Conservation (phyloP, 768 basidiomycete species). For the Suillus subaureus region DNA sequence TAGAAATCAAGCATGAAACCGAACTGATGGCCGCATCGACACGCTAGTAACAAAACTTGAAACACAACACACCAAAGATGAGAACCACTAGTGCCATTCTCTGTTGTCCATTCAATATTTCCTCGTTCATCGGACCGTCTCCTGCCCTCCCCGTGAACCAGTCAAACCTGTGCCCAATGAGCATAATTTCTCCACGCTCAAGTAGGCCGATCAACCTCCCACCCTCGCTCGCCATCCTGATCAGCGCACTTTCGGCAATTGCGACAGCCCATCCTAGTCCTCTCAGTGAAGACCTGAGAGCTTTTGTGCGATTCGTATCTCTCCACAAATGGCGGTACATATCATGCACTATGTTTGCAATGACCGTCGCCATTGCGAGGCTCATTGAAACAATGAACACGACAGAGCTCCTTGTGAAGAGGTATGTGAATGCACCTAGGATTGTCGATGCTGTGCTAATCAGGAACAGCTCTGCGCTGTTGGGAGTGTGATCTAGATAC, state of each 20-base stretch:
- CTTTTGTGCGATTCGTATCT: conserved; percentile 37
- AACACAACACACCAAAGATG: not conserved
- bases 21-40: not conserved
- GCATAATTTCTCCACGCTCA: conserved; percentile 41
- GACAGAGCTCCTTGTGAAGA: conserved; percentile 17
- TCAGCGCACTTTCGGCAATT: conserved; percentile 49
- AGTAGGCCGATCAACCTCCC: conserved; percentile 50
- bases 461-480: conserved; percentile 49
- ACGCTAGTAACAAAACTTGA: not conserved
- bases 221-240: conserved; percentile 53
- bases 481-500: conserved; percentile 50
- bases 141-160: conserved; percentile 52
- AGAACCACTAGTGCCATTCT: conserved; percentile 26
- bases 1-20: not conserved
- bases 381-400: conserved; percentile 22
- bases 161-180: conserved; percentile 50
- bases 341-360: conserved; percentile 51
- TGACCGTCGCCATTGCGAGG: conserved; percentile 31
- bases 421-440: conserved; percentile 18
- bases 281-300: conserved; percentile 37
- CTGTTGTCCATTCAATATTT: conserved; percentile 43
- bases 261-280: conserved; percentile 44
- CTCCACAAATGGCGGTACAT: conserved; percentile 48
- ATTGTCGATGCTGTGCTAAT: conserved; percentile 20
- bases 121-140: conserved; percentile 44